phyloP scores from a whole-genome alignment of 2,329 filamentous ascomycete species.

The Fusarium verrucosum region DNA sequence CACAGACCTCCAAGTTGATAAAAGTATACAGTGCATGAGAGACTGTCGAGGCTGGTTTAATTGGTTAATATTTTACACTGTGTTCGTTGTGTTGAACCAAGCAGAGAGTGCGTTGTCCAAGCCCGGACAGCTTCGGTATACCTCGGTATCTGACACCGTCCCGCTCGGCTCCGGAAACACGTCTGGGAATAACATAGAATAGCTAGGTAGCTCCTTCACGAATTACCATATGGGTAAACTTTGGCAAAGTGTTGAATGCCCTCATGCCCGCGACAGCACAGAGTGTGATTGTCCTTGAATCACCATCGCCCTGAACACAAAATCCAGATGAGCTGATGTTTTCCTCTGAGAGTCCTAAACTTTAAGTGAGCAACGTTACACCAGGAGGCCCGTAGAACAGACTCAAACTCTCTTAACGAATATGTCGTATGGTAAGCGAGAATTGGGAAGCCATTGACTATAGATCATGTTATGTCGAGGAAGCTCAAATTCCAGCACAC shows the following conservation, averaged over 20 bases:
- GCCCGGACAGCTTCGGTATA: slow-evolving; percentile 6
- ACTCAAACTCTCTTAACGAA: background rate
- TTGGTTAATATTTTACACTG: slow-evolving; percentile 25
- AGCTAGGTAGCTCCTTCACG: background rate
- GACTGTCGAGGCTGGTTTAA: background rate
- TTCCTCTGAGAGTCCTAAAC: background rate
- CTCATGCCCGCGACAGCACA: background rate
- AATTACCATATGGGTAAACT: background rate
- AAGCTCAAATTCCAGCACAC: background rate
- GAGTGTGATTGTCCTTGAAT: background rate
- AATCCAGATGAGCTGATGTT: slow-evolving; percentile 27
- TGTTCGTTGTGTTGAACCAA: slow-evolving; percentile 19
- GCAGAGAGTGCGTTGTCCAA: background rate
- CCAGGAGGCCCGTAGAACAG: slow-evolving; percentile 1
- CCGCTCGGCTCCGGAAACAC: slow-evolving; percentile 3
- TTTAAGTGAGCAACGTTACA: slow-evolving; percentile 5
- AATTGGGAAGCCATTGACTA: background rate
- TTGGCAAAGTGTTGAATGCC: background rate
- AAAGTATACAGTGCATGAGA: slow-evolving; percentile 36
- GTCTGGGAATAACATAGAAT: slow-evolving; percentile 14
- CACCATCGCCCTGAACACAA: slow-evolving; percentile 14
- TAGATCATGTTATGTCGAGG: background rate
- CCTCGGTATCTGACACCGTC: slow-evolving; percentile 10
- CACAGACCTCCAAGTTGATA: slow-evolving; percentile 9
- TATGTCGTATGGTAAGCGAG: background rate